Conservation (phyloP, 441 rosid genomes). For the Syzygium syzygioides region DNA sequence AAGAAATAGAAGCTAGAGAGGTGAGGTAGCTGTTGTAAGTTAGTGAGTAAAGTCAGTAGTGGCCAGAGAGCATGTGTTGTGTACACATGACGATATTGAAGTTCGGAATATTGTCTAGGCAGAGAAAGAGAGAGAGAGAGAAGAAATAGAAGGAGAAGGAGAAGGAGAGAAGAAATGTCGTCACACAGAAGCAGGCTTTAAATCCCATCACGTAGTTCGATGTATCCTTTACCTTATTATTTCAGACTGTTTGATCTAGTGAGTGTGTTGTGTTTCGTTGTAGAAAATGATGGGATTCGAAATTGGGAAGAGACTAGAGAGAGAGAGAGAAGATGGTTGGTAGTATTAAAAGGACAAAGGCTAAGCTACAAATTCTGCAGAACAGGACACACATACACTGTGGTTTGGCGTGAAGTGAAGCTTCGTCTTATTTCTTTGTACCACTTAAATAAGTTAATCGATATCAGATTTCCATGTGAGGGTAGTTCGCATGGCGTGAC, state of each 20-base stretch:
- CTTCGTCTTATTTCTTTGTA: neutral
- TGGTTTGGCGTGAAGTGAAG: neutral
- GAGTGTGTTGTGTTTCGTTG: neutral
- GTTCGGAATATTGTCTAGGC: conserved; percentile 24
- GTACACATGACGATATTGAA: conserved; percentile 15
- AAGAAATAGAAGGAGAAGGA: conserved; percentile 1
- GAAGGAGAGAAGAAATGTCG: neutral
- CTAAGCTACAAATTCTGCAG: neutral
- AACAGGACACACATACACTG: neutral
- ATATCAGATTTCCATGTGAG: neutral
- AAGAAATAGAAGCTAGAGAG: neutral
- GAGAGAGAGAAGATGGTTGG: neutral
- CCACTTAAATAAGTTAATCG: neutral
- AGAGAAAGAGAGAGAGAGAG: neutral
- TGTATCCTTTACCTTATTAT: neutral
- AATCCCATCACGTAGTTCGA: neutral
- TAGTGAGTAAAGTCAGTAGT: conserved; percentile 4
- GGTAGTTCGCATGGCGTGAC: neutral
- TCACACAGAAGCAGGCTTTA: neutral
- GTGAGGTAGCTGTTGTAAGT: neutral
- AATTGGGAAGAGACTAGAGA: neutral
- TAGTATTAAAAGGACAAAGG: neutral
- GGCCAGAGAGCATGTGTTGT: conserved; percentile 22
- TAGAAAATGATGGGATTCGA: neutral
- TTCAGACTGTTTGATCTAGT: neutral